Conservation (phyloP, 495 filamentous ascomycete genomes). For the Aspergillus cristatus region DNA sequence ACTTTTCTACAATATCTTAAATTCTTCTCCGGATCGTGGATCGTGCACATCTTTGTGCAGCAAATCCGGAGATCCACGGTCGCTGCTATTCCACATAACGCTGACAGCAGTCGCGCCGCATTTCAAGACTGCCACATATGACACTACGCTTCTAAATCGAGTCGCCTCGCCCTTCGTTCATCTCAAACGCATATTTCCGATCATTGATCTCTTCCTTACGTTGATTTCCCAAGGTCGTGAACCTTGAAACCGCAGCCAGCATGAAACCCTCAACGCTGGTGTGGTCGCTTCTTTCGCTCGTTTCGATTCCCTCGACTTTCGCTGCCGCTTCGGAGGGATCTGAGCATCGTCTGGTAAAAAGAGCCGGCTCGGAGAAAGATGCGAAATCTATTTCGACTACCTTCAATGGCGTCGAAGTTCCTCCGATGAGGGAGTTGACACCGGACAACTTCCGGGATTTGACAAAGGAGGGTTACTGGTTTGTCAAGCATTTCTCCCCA, state of each 20-base stretch:
- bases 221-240: slow-evolving; percentile 5
- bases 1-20: too few species aligned
- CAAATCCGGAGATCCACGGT: too few species aligned
- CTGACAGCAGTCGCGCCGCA: too few species aligned
- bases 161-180: slow-evolving; percentile 11
- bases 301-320: slow-evolving; percentile 27
- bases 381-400: slow-evolving; percentile 34
- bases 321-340: slow-evolving; percentile 21
- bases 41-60: too few species aligned
- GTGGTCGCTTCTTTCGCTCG: slow-evolving; percentile 34
- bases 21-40: too few species aligned
- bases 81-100: too few species aligned
- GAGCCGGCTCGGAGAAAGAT: slow-evolving; percentile 13
- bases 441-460: slow-evolving; percentile 46
- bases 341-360: slow-evolving; percentile 18
- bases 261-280: slow-evolving; percentile 34
- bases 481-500: slow-evolving; percentile 71
- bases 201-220: too few species aligned
- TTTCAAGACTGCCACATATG: too few species aligned
- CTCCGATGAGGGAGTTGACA: slow-evolving; percentile 57
- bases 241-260: slow-evolving; percentile 15
- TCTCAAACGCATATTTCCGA: slow-evolving; percentile 1
- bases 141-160: too few species aligned
- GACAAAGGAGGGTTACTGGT: slow-evolving; percentile 58
- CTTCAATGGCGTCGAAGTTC: slow-evolving; percentile 76